Evolutionary conservation across 1,139 yeast genomes (phyloP), one percentile per base, ranked within the genome.

Genomic region (Taiozyma sp.): DNA sequence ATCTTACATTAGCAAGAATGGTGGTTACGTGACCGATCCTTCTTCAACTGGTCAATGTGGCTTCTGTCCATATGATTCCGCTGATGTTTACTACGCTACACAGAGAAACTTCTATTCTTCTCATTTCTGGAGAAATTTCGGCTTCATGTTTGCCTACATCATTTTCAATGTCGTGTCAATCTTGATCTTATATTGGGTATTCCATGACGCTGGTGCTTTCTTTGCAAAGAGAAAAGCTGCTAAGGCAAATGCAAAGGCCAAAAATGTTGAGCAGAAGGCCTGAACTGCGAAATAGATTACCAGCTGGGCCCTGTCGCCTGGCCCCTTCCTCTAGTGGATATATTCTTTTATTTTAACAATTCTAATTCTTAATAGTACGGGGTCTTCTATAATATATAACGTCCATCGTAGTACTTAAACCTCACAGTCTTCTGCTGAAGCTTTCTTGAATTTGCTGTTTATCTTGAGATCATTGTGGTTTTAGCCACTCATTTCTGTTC

Each of bases 91-190:
- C 16, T 85, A 70, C 62, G 72, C 85, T 67, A 57, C 57, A 0
- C 34, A 65, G 19, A 69, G 82, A 44, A 68, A 71, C 50, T 69
- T 82, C 24, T 44, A 60, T 0, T 80, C 74, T 59, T 46, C 63
- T 13, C 70, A 75, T 55, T 75, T 80, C 65, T 83, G 91, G 86
- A 78, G 91, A 73, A 79, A 85, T 65, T 74, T 74, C 56, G 93
- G 91, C 63, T 74, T 58, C 40, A 57, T 59, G 48, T 49, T 52
- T 48, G 59, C 51, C 41, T 78, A 68, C 63, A 79, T 80, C 56
- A 68, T 68, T 39, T 72, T 86, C 65, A 83, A 87, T 63, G 70
- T 79, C 46, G 51, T 66, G 39, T 73, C 71, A 26, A 77, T 85
- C 13, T 63, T 83, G 32, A 66, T 76, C 63, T 68, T 86, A 50